Conservation (phyloP, 2,329 filamentous ascomycete species). For the Pseudocercospora fuligena region DNA sequence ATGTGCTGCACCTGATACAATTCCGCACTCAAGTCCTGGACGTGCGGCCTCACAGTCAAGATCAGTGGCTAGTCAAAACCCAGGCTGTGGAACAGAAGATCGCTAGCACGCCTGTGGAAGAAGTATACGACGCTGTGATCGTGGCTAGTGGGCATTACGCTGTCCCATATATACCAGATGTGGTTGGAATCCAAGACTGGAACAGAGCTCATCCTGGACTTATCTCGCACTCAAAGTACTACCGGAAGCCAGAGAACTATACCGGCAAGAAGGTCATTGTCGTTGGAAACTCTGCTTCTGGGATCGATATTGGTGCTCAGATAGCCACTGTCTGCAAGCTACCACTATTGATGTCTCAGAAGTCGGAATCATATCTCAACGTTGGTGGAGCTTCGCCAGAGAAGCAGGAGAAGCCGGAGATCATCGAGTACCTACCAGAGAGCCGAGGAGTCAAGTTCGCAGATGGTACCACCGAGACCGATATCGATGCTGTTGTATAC, state of each 20-base stretch:
- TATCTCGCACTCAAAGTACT: conserved; percentile 71
- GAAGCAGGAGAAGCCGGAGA: conserved; percentile 63
- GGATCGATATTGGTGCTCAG: conserved; percentile 80
- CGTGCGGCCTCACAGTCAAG: conserved; percentile 47
- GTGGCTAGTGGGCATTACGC: conserved; percentile 56
- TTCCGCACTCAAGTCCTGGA: conserved; percentile 74
- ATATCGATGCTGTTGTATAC: conserved; percentile 79
- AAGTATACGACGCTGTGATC: conserved; percentile 60
- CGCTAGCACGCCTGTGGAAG: conserved; percentile 42
- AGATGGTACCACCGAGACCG: conserved; percentile 66
- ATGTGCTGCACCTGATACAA: conserved; percentile 68
- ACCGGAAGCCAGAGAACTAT: conserved; percentile 69
- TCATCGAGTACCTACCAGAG: conserved; percentile 59
- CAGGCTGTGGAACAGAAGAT: conserved; percentile 31
- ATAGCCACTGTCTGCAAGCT: conserved; percentile 65
- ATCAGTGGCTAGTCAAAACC: conserved; percentile 65
- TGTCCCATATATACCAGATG: conserved; percentile 51
- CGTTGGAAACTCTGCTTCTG: conserved; percentile 83
- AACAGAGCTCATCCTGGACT: conserved; percentile 42
- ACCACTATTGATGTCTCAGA: conserved; percentile 68
- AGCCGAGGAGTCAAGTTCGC: conserved; percentile 68
- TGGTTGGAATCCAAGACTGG: conserved; percentile 49
- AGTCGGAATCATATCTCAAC: conserved; percentile 55
- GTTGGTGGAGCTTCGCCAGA: conserved; percentile 47
- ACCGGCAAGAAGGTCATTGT: conserved; percentile 73